phyloP scores from a whole-genome alignment of 1,284 basidiomycete genomes.

The Apiotrichum gamsii region DNA sequence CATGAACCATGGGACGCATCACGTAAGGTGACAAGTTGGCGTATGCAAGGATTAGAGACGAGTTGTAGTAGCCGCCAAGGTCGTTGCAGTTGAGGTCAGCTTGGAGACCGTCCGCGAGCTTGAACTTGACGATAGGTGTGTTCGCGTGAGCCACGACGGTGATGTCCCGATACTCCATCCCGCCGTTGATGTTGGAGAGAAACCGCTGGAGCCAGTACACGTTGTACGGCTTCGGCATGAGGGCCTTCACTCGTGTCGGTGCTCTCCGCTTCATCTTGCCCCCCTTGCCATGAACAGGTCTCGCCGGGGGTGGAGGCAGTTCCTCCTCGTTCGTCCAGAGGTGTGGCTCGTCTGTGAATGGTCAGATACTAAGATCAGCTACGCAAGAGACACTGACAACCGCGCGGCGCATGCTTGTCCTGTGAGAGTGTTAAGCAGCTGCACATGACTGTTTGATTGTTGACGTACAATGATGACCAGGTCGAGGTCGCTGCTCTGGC shows the following conservation, averaged over 20 bases:
- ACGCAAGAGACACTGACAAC: neutral
- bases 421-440: constrained; percentile 17
- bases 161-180: constrained; percentile 16
- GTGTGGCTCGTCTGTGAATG: constrained; percentile 6
- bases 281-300: neutral
- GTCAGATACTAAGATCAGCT: neutral
- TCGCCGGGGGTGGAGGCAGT: neutral
- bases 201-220: constrained; percentile 21
- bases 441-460: too few species aligned
- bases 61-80: constrained; percentile 46
- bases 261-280: neutral
- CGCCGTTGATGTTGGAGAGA: constrained; percentile 12
- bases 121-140: constrained; percentile 47
- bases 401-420: constrained; percentile 39
- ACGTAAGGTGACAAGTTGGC: constrained; percentile 41
- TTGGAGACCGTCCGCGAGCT: constrained; percentile 19
- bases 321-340: constrained; percentile 1
- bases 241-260: neutral
- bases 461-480: constrained; percentile 36
- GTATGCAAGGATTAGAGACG: constrained; percentile 43
- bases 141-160: constrained; percentile 27
- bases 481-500: constrained; percentile 39
- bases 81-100: constrained; percentile 47
- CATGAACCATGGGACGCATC: constrained; percentile 44
- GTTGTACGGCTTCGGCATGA: constrained; percentile 36